Conservation (phyloP, 2,329 filamentous ascomycete species). For the Phaeoacremonium minimum region DNA sequence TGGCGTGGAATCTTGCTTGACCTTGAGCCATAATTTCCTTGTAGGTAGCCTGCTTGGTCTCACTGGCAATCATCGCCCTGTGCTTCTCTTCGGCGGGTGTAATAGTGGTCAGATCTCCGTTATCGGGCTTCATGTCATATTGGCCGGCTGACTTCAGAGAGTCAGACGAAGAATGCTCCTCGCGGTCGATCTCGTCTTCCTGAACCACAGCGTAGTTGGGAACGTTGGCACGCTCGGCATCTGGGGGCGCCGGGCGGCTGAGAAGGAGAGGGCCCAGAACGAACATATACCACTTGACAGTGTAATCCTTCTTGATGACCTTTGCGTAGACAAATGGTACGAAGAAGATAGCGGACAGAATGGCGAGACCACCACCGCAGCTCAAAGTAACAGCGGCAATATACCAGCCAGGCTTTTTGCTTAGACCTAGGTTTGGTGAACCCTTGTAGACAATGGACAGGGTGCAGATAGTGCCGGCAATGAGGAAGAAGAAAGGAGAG, state of each 20-base stretch:
- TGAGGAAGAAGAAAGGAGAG: slow-evolving; percentile 73
- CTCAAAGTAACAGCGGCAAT: slow-evolving; percentile 64
- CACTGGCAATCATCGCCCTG: slow-evolving; percentile 37
- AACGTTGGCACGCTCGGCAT: slow-evolving; percentile 54
- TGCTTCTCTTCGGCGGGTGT: slow-evolving; percentile 27
- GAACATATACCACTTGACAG: slow-evolving; percentile 59
- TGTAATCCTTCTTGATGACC: slow-evolving; percentile 65
- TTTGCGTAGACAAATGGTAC: slow-evolving; percentile 64
- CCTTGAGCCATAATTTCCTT: slow-evolving; percentile 56
- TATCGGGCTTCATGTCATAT: slow-evolving; percentile 14
- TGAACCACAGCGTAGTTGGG: slow-evolving; percentile 78
- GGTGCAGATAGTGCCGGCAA: slow-evolving; percentile 70
- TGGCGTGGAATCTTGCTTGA: slow-evolving; percentile 55
- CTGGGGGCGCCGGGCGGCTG: slow-evolving; percentile 49
- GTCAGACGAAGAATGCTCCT: slow-evolving; percentile 13
- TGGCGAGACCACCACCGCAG: slow-evolving; percentile 52
- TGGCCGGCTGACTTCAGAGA: slow-evolving; percentile 10
- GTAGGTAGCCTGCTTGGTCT: slow-evolving; percentile 53
- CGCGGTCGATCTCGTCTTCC: slow-evolving; percentile 49
- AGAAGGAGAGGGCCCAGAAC: slow-evolving; percentile 61
- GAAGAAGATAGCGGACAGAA: slow-evolving; percentile 66
- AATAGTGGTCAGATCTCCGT: slow-evolving; percentile 15
- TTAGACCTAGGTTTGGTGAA: slow-evolving; percentile 61
- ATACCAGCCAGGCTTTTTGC: slow-evolving; percentile 64
- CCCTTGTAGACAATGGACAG: slow-evolving; percentile 80